Percentiles rank a stretch among this genome's conserved stretches.
Evolutionary conservation across 371 early-diverging fungal genomes (phyloP).

Genomic region (Batrachochytrium dendrobatidis): DNA sequence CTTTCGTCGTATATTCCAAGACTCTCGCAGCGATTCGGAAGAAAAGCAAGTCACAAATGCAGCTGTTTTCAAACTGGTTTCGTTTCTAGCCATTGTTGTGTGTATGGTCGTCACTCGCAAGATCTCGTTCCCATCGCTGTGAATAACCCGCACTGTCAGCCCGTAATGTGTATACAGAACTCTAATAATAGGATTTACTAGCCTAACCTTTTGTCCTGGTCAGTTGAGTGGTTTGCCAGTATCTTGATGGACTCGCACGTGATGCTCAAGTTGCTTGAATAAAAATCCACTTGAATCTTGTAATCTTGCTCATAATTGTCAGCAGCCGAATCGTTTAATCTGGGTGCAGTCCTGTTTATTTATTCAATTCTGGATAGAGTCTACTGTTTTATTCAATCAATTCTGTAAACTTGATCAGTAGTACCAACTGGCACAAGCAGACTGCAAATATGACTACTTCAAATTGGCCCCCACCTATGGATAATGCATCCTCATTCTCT

Average conservation of each 20-base stretch:
- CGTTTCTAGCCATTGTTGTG: conserved; percentile 53
- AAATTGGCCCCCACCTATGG: neutral
- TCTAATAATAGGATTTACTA: no score
- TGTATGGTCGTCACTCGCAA: conserved; percentile 4
- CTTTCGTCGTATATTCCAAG: conserved; percentile 54
- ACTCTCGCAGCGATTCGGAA: conserved; percentile 70
- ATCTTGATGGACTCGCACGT: no score
- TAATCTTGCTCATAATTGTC: neutral
- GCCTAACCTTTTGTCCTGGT: no score
- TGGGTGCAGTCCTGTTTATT: neutral
- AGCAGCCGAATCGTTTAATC: neutral
- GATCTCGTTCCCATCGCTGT: neutral
- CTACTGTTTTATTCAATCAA: neutral
- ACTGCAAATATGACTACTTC: no score
- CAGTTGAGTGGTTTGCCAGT: no score
- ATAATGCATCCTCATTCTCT: neutral
- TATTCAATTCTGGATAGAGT: neutral
- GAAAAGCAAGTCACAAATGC: conserved; percentile 64
- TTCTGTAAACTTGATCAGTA: neutral
- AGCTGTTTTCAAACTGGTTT: conserved; percentile 71
- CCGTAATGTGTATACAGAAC: no score
- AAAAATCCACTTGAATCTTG: neutral
- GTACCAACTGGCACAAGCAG: no score
- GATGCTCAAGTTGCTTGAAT: no score
- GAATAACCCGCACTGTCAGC: no score